These are phyloP conservation scores for Cnidoscolus chayamansa DNA, from an alignment of 441 rosid genomes.

Conservation along the genomic window DNA sequence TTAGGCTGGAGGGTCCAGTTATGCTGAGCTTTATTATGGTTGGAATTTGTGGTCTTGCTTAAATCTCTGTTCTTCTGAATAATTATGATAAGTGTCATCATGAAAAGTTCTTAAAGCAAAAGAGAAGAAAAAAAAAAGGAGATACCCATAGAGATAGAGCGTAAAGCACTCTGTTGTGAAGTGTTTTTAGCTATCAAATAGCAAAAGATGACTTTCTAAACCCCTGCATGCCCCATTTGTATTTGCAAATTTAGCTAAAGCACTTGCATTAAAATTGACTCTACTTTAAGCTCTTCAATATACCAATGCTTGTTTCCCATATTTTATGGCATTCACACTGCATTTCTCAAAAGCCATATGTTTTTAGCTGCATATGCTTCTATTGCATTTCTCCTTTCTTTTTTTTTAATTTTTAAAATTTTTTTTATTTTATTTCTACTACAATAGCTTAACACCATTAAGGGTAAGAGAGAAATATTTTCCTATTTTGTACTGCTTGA, in stretches of 20 bases:
- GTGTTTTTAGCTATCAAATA: conserved; percentile 28
- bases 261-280: conserved; percentile 32
- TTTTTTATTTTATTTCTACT: background rate
- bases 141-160: conserved; percentile 35
- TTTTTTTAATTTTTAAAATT: too few species aligned
- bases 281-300: conserved; percentile 19
- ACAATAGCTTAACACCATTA: too few species aligned
- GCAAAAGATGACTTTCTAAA: conserved; percentile 39
- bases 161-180: conserved; percentile 30
- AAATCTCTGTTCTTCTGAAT: conserved; percentile 28
- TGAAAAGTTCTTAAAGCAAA: conserved; percentile 42
- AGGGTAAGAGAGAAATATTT: too few species aligned
- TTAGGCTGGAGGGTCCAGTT: conserved; percentile 22
- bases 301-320: background rate
- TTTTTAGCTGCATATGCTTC: background rate
- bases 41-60: conserved; percentile 26
- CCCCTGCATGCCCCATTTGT: conserved; percentile 23
- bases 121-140: conserved; percentile 25
- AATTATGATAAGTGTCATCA: conserved; percentile 34
- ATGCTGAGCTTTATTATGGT: conserved; percentile 27
- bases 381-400: background rate
- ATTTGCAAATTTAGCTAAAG: conserved; percentile 27
- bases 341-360: background rate
- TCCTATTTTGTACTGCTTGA: too few species aligned
- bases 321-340: background rate